Conservation (phyloP, 306 rosid species). For the Ceratonia siliqua region DNA sequence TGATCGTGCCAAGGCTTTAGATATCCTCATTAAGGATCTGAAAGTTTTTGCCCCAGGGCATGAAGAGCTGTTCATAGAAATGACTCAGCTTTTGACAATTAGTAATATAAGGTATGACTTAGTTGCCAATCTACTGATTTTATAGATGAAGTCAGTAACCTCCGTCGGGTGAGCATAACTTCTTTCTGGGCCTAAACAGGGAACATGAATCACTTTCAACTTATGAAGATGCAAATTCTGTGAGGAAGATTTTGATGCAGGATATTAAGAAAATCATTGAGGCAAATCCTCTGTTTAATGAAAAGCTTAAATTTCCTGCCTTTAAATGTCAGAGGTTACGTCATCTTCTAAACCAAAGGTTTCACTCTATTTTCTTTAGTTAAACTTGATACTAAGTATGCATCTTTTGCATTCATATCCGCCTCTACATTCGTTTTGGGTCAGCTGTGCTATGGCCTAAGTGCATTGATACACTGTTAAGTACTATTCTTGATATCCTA, state of each 20-base stretch:
- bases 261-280: conserved; percentile 18
- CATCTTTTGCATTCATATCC: neutral
- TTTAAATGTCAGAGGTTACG: neutral
- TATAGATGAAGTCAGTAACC: neutral
- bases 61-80: conserved; percentile 2
- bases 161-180: neutral
- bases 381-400: neutral
- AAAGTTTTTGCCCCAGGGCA: conserved; percentile 23
- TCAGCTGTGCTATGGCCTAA: neutral
- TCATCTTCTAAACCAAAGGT: conserved; percentile 31
- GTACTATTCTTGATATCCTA: neutral
- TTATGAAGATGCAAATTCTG: conserved; percentile 29
- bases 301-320: conserved; percentile 23
- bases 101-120: conserved; percentile 38
- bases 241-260: neutral
- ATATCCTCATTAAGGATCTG: conserved; percentile 36
- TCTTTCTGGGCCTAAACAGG: conserved; percentile 22
- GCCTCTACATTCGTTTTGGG: neutral
- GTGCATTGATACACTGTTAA: neutral
- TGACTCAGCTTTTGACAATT: conserved; percentile 12
- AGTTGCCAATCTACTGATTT: conserved; percentile 2
- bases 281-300: conserved; percentile 25
- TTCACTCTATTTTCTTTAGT: conserved; percentile 8
- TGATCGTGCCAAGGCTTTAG: conserved; percentile 27
- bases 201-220: conserved; percentile 16